Base-by-base conservation (phyloP, 2,329 filamentous ascomycete species). In the Penicillium sp. region DNA sequence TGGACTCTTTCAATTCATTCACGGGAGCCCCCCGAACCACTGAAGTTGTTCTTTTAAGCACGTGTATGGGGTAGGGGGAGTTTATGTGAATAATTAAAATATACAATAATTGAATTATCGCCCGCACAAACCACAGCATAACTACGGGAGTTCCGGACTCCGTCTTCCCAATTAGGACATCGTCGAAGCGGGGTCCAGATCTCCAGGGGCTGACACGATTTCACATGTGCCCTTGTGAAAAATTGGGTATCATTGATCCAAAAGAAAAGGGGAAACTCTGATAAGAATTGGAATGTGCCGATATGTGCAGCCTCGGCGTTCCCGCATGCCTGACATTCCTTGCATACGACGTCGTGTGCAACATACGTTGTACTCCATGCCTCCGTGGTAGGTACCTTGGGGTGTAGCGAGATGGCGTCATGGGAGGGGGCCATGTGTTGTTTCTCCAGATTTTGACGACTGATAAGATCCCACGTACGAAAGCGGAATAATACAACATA, bases 391-490 rank as follows among this genome's bases (percentile, higher is more conserved):
- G 11, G 47, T 34, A 49, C 47, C 47, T 34, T 34, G 14, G 29
- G 46, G 27, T 27, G 18, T n/a, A 26, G n/a, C 30, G 26, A 29
- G 16, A 49, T 49, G 36, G 36, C 47, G 47, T 49, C 47, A 42
- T 49, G 19, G 18, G 23, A 40, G 45, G n/a, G 35, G 47, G 18
- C 26, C 46, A 48, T 32, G 45, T 47, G 26, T 32, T 48, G 14
- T 39, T 49, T 49, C 47, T 49, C 47, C 47, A 26, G 47, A 49
- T 49, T 48, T 48, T 13, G 7, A 18, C 26, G 13, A 7, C 46
- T 42, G 47, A 49, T 49, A 35, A 35, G 32, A 14, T 6, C n/a
- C n/a, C 32, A 35, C 23, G 23, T 23, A 23, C 5, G 23, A 5
- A 23, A 5, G 23, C 23, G 23, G 5, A 23, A 23, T 23, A 23